These are phyloP conservation scores for Xylariaceae sp. DNA, from an alignment of 2,329 filamentous ascomycete species.

Conservation along the genomic window DNA sequence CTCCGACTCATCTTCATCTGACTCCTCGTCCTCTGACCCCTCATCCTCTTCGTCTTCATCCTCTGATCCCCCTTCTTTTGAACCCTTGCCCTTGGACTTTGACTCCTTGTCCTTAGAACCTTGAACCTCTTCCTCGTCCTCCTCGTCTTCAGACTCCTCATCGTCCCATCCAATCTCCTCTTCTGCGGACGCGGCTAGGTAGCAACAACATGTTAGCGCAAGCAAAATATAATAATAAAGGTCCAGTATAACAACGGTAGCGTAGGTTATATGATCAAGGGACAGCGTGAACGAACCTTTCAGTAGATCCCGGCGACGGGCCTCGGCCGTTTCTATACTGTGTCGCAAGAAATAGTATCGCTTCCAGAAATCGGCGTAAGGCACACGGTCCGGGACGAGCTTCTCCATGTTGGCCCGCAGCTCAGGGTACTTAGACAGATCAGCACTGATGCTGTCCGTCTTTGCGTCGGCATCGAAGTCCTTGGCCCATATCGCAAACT, in stretches of 20 bases:
- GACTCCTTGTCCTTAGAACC: constrained; percentile 68
- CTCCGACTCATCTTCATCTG: constrained; percentile 33
- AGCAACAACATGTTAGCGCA: constrained; percentile 31
- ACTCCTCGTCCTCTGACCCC: constrained; percentile 13
- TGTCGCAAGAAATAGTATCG: constrained; percentile 93
- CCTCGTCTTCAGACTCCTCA: constrained; percentile 30
- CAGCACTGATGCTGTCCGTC: constrained; percentile 75
- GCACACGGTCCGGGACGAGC: constrained; percentile 86
- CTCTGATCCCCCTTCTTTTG: constrained; percentile 59
- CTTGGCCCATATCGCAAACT: constrained; percentile 70
- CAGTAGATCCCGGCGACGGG: constrained; percentile 78
- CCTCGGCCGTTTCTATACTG: constrained; percentile 89
- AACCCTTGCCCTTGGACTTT: constrained; percentile 48
- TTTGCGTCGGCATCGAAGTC: constrained; percentile 77
- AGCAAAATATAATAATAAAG: constrained; percentile 7
- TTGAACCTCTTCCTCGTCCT: constrained; percentile 32
- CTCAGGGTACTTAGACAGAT: constrained; percentile 83
- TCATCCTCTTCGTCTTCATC: constrained; percentile 61
- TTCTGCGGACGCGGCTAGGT: constrained; percentile 60
- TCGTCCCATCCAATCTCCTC: constrained; percentile 66
- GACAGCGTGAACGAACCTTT: constrained; percentile 61
- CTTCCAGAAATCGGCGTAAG: constrained; percentile 87
- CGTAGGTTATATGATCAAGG: constrained; percentile 5
- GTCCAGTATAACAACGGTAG: neutral
- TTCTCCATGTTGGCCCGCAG: constrained; percentile 88